phyloP scores from a whole-genome alignment of 2,329 filamentous ascomycete species.

The Aspergillus sp. region DNA sequence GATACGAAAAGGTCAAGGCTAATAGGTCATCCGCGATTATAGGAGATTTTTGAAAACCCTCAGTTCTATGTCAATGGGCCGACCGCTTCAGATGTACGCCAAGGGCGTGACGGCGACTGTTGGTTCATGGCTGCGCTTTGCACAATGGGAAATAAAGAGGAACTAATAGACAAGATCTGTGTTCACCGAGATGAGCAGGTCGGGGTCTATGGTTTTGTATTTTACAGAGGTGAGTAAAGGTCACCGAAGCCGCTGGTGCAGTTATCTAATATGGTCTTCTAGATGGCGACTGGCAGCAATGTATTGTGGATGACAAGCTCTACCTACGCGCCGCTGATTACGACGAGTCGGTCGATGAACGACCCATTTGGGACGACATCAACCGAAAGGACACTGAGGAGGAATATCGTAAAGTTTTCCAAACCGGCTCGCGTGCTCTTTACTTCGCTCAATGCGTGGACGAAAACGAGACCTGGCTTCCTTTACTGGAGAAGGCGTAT shows the following conservation, averaged over 20 bases:
- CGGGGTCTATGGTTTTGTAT: slow-evolving; percentile 83
- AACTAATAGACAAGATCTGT: slow-evolving; percentile 70
- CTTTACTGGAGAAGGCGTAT: slow-evolving; percentile 18
- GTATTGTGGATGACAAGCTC: slow-evolving; percentile 87
- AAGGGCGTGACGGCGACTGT: slow-evolving; percentile 77
- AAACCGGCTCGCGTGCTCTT: slow-evolving; percentile 72
- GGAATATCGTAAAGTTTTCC: slow-evolving; percentile 69
- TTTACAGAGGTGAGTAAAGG: slow-evolving; percentile 59
- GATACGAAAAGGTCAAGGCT: slow-evolving; percentile 11
- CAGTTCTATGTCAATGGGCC: slow-evolving; percentile 77
- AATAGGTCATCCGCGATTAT: background rate
- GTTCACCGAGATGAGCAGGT: slow-evolving; percentile 70
- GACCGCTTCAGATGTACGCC: slow-evolving; percentile 73
- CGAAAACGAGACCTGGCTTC: slow-evolving; percentile 19
- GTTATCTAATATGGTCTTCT: background rate
- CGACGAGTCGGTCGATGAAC: slow-evolving; percentile 73
- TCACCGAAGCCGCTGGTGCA: background rate
- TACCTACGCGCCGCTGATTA: slow-evolving; percentile 81
- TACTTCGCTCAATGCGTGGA: slow-evolving; percentile 19
- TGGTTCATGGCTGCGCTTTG: slow-evolving; percentile 82
- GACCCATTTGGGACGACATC: slow-evolving; percentile 71
- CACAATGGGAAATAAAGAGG: slow-evolving; percentile 71
- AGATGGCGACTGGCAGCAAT: slow-evolving; percentile 89
- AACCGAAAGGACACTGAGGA: slow-evolving; percentile 71
- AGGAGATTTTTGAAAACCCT: slow-evolving; percentile 76